These are phyloP conservation scores for Eucalyptus sp. DNA, from an alignment of 345 rosid species.

Conservation along the genomic window DNA sequence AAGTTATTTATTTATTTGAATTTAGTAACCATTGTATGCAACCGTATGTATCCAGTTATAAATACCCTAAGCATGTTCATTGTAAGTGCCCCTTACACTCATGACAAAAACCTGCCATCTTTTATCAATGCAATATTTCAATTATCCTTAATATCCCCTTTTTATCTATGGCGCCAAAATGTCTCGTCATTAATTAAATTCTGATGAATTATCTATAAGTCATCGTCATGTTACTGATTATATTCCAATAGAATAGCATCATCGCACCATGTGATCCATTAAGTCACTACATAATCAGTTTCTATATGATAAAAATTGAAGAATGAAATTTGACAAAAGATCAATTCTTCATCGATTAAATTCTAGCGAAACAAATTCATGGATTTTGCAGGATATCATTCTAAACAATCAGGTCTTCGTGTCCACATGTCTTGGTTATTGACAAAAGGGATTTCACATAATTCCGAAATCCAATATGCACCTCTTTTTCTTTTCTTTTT, in stretches of 20 bases:
- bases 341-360: background rate
- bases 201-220: background rate
- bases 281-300: fast-evolving
- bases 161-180: background rate
- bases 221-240: background rate
- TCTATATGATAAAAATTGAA: background rate
- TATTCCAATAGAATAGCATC: background rate
- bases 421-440: no score
- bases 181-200: background rate
- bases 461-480: no score
- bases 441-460: no score
- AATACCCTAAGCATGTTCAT: background rate
- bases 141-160: background rate
- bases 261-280: background rate
- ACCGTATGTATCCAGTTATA: background rate
- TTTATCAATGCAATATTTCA: background rate
- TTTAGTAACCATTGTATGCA: background rate
- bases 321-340: fast-evolving
- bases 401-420: no score
- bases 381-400: no score
- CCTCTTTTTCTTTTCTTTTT: no score
- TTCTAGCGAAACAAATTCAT: fast-evolving
- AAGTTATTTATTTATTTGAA: no score
- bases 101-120: background rate
- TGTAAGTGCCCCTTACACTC: background rate